phyloP scores from a whole-genome alignment of 2,329 filamentous ascomycete genomes.

The Torrubiella hemipterigena region DNA sequence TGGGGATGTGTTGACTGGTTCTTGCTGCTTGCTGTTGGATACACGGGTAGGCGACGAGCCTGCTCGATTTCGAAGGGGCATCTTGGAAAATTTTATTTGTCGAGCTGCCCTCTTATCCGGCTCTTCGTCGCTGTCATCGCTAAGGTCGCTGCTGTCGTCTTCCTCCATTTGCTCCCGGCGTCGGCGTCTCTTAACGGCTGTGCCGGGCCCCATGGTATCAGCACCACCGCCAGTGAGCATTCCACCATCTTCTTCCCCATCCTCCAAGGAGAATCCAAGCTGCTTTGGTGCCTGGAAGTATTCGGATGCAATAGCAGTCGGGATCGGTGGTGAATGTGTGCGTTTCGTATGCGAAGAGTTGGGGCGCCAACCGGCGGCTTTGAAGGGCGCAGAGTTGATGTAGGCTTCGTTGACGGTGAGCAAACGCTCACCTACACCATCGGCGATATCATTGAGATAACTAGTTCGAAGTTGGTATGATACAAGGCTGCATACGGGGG shows the following conservation, averaged over 20 bases:
- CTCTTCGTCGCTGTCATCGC: conserved; percentile 75
- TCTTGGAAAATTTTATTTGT: conserved; percentile 92
- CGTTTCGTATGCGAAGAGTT: conserved; percentile 67
- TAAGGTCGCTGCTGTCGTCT: conserved; percentile 75
- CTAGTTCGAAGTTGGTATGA: conserved; percentile 72
- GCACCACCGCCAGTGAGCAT: conserved; percentile 57
- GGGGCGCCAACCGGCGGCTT: conserved; percentile 67
- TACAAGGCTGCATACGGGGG: conserved; percentile 65
- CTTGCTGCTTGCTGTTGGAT: conserved; percentile 46
- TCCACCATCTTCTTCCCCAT: conserved; percentile 60
- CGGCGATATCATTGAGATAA: conserved; percentile 68
- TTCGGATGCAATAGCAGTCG: conserved; percentile 68
- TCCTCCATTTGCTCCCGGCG: conserved; percentile 68
- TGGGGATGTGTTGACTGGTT: conserved; percentile 32
- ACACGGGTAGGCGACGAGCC: conserved; percentile 78
- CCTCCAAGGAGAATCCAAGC: conserved; percentile 51
- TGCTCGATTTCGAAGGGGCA: conserved; percentile 76
- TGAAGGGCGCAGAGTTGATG: conserved; percentile 70
- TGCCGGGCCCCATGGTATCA: conserved; percentile 56
- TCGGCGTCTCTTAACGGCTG: conserved; percentile 53
- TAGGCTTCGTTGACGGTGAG: conserved; percentile 72
- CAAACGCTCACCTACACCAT: conserved; percentile 74
- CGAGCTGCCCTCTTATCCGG: conserved; percentile 65
- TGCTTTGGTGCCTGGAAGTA: conserved; percentile 66
- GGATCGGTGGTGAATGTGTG: conserved; percentile 77